phyloP scores from a whole-genome alignment of 805 yeast species.

The Kodamaea nitidulidarum region DNA sequence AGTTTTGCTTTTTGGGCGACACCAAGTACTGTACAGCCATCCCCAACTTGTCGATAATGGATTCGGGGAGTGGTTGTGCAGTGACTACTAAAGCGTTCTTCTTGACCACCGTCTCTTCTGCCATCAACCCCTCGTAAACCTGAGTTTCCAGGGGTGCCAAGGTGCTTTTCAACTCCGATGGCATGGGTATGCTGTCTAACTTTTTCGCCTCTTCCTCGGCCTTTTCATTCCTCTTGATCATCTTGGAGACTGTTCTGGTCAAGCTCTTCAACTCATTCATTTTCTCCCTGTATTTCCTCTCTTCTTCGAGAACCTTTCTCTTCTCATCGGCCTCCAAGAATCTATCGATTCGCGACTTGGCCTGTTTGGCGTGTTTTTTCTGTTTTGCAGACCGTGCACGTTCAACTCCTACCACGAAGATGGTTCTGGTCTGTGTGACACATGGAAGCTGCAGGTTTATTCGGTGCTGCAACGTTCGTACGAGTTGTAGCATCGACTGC shows the following conservation, averaged over 20 bases:
- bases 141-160: background rate
- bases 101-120: slow-evolving; percentile 13
- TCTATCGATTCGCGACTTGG: slow-evolving; percentile 5
- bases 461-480: background rate
- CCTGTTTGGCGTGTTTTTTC: slow-evolving; percentile 2
- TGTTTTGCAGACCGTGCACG: slow-evolving; percentile 2
- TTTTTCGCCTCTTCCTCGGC: slow-evolving; percentile 10
- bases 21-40: slow-evolving; percentile 38
- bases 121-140: background rate
- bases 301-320: slow-evolving; percentile 18
- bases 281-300: slow-evolving; percentile 20
- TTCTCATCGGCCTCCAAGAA: slow-evolving; percentile 19
- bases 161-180: background rate
- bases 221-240: slow-evolving; percentile 18
- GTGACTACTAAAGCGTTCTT: slow-evolving; percentile 15
- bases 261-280: slow-evolving; percentile 25
- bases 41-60: slow-evolving; percentile 35
- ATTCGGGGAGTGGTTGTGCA: slow-evolving; percentile 30
- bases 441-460: background rate
- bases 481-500: background rate
- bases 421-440: slow-evolving; percentile 1
- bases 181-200: background rate
- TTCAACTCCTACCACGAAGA: slow-evolving; percentile 5
- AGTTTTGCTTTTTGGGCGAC: slow-evolving; percentile 38
- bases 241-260: slow-evolving; percentile 27